These are phyloP conservation scores for Malassezia globosa DNA, from an alignment of 1,284 basidiomycete genomes.

Conservation along the genomic window DNA sequence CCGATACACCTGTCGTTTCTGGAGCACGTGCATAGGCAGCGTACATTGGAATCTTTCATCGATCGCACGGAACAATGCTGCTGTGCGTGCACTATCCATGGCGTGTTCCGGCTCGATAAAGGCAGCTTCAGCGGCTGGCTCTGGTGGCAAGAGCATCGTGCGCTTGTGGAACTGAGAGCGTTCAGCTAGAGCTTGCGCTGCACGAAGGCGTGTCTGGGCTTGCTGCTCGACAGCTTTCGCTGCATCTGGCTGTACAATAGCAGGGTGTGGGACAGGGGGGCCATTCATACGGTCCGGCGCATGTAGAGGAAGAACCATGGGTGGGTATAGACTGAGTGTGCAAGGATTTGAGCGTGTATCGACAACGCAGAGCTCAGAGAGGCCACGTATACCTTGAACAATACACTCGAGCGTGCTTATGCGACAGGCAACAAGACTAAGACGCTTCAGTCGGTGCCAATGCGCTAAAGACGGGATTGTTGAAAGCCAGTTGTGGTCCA, in stretches of 20 bases:
- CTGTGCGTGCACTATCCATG: conserved; percentile 15
- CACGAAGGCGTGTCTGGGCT: conserved; percentile 13
- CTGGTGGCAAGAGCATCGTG: conserved; percentile 13
- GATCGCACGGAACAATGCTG: conserved; percentile 24
- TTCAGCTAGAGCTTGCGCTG: conserved; percentile 23
- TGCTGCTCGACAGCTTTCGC: conserved; percentile 9
- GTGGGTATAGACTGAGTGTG: conserved; percentile 42
- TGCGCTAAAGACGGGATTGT: conserved; percentile 24
- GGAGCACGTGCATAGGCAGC: conserved; percentile 24
- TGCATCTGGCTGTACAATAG: conserved; percentile 32
- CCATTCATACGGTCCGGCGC: neutral
- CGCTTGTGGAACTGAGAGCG: conserved; percentile 44
- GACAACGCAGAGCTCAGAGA: conserved; percentile 30
- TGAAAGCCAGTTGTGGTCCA: conserved; percentile 41
- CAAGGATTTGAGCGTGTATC: conserved; percentile 41
- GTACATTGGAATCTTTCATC: conserved; percentile 35
- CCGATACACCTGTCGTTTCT: conserved; percentile 32
- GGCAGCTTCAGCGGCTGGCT: conserved; percentile 2
- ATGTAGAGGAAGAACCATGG: conserved; percentile 23
- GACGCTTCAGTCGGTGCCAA: conserved; percentile 33
- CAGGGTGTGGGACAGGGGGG: conserved; percentile 37
- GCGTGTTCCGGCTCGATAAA: conserved; percentile 15
- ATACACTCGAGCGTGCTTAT: conserved; percentile 28
- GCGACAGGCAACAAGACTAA: conserved; percentile 38
- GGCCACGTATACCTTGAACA: conserved; percentile 25